phyloP scores from a whole-genome alignment of 2,329 filamentous ascomycete species.

The Stagonosporopsis rhizophila region DNA sequence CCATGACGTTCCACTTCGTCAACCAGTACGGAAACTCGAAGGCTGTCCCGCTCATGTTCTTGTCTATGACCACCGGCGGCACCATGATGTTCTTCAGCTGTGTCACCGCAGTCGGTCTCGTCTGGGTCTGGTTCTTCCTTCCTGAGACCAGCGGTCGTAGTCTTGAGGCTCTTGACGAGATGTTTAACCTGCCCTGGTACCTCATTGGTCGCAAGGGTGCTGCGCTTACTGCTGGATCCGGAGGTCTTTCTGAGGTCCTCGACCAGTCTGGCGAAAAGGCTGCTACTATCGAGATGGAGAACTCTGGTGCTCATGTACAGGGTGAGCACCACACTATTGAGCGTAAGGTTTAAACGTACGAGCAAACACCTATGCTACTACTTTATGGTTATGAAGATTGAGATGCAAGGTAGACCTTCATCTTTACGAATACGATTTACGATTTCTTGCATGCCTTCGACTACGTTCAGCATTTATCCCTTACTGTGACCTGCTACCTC shows the following conservation, averaged over 20 bases:
- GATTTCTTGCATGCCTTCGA: neutral
- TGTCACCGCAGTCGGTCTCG: conserved; percentile 70
- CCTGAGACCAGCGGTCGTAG: conserved; percentile 72
- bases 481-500: conserved; percentile 36
- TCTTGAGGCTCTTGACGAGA: conserved; percentile 73
- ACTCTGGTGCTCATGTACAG: conserved; percentile 19
- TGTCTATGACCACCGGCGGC: conserved; percentile 65
- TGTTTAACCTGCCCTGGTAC: conserved; percentile 78
- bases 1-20: conserved; percentile 80
- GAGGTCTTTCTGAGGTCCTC: conserved; percentile 43
- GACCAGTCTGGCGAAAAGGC: conserved; percentile 46
- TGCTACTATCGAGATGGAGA: conserved; percentile 37
- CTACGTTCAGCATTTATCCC: neutral
- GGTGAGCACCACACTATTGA: conserved; percentile 23
- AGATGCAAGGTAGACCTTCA: conserved; percentile 15
- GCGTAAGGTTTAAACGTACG: conserved; percentile 28
- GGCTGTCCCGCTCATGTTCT: conserved; percentile 75
- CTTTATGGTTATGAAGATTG: neutral
- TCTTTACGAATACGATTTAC: conserved; percentile 8
- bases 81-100: conserved; percentile 80
- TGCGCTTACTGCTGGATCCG: conserved; percentile 40
- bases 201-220: conserved; percentile 65
- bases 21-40: conserved; percentile 81
- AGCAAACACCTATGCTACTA: neutral
- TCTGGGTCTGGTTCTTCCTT: conserved; percentile 75